Evolutionary conservation across 345 rosid species (phyloP).

Genomic region (Salix dunnii): DNA sequence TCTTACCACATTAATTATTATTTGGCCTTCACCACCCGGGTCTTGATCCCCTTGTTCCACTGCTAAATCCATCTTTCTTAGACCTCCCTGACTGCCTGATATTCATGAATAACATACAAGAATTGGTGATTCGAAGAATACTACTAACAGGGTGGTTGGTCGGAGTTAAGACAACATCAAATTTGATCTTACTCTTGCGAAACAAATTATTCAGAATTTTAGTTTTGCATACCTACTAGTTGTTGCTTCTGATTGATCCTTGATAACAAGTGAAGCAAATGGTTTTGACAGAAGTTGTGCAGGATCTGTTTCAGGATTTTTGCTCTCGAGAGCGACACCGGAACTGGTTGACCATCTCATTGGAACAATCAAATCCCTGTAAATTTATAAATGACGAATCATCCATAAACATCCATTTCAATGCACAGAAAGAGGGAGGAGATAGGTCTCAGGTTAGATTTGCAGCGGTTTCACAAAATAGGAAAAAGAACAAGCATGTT

Average conservation of each 20-base stretch:
- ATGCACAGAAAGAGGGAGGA: background rate
- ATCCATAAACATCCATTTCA: background rate
- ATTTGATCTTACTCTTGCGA: background rate
- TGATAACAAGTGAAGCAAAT: background rate
- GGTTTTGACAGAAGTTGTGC: background rate
- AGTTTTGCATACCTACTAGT: background rate
- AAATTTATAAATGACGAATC: background rate
- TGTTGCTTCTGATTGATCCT: background rate
- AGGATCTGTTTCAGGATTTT: background rate
- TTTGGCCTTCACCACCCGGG: background rate
- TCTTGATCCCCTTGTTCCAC: background rate
- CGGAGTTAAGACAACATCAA: background rate
- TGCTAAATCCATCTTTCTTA: background rate
- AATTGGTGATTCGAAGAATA: background rate
- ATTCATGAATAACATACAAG: background rate
- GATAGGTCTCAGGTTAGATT: background rate
- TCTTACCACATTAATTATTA: background rate
- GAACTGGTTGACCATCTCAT: background rate
- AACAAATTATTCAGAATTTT: background rate
- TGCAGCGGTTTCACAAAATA: background rate
- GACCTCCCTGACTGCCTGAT: background rate
- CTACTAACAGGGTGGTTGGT: background rate
- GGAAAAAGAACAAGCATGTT: background rate
- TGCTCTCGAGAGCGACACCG: background rate
- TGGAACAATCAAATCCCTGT: constrained; percentile 1